A percentile compares a stretch with the other conserved stretches of the same genome.
These are phyloP conservation scores for Stachybotrys echinatus DNA, from an alignment of 2,329 filamentous ascomycete genomes.

Conservation along the genomic window DNA sequence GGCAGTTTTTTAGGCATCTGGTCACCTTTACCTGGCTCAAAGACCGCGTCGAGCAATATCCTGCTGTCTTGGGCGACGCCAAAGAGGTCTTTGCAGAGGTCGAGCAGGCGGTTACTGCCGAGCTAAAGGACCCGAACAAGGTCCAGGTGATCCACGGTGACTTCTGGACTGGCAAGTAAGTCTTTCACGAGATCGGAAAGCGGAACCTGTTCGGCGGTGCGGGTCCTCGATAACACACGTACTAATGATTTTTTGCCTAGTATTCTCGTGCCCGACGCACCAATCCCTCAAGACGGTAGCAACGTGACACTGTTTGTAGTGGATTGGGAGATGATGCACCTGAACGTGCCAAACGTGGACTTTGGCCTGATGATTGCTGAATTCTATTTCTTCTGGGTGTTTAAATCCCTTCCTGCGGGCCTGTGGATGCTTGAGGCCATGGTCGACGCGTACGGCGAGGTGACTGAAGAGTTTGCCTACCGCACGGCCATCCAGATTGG, in stretches of 20 bases:
- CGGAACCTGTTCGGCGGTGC: neutral
- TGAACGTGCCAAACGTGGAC: conserved; percentile 1
- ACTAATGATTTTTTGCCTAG: neutral
- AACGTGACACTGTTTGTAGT: neutral
- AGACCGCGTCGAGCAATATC: conserved; percentile 1
- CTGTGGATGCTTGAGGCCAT: conserved; percentile 1
- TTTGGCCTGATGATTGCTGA: conserved; percentile 1
- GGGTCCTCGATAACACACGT: neutral
- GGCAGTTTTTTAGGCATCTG: conserved; percentile 6
- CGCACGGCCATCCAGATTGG: conserved; percentile 1
- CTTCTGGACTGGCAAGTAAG: conserved; percentile 1
- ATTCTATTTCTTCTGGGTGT: neutral
- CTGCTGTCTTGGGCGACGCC: neutral
- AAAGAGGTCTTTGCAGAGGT: neutral
- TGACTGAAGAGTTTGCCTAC: conserved; percentile 1
- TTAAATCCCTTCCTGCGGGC: neutral
- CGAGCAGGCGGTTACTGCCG: neutral
- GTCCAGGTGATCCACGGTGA: neutral
- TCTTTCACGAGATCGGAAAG: neutral
- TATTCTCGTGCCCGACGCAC: neutral
- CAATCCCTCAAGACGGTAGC: neutral
- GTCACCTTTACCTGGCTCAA: conserved; percentile 1
- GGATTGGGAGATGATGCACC: conserved; percentile 1
- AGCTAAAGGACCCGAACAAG: conserved; percentile 1
- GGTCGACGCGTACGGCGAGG: neutral